phyloP scores from a whole-genome alignment of 2,329 filamentous ascomycete species.

The Tolypocladium inflatum region DNA sequence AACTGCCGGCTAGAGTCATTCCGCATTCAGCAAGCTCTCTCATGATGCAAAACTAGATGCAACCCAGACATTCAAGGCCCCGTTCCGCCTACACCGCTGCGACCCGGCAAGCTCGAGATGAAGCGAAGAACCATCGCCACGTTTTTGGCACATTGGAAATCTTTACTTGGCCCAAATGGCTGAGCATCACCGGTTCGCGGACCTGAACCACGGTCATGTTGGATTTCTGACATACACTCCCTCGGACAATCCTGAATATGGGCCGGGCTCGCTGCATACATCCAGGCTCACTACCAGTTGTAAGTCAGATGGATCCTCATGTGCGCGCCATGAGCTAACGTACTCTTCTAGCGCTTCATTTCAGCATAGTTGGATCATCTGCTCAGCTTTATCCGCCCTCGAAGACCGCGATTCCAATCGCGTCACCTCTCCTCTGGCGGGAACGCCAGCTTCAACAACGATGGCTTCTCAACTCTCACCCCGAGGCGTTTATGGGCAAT shows the following conservation, averaged over 20 bases:
- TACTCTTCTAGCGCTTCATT: slow-evolving; percentile 16
- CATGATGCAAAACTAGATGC: not conserved
- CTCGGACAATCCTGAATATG: slow-evolving; percentile 9
- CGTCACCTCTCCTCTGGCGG: slow-evolving; percentile 17
- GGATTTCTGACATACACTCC: slow-evolving; percentile 22
- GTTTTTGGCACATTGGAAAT: slow-evolving; percentile 17
- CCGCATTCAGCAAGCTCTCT: not conserved
- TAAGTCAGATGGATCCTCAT: not conserved
- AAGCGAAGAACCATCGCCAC: slow-evolving; percentile 17
- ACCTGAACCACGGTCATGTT: slow-evolving; percentile 22
- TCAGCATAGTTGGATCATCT: slow-evolving; percentile 20
- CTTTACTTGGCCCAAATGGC: slow-evolving; percentile 24
- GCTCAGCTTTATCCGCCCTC: slow-evolving; percentile 25
- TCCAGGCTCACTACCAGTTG: slow-evolving; percentile 18
- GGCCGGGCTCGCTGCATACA: slow-evolving; percentile 19
- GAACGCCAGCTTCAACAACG: slow-evolving; percentile 27
- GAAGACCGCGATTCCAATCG: slow-evolving; percentile 12
- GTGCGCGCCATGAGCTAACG: not conserved
- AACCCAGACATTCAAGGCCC: not conserved
- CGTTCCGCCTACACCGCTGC: not conserved
- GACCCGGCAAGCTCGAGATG: slow-evolving; percentile 17
- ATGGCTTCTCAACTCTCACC: slow-evolving; percentile 43
- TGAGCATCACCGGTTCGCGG: slow-evolving; percentile 21
- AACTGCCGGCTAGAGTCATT: not conserved
- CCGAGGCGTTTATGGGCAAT: slow-evolving; percentile 36